Conservation (phyloP, 371 early-diverging fungal genomes). For the Modicella reniformis region DNA sequence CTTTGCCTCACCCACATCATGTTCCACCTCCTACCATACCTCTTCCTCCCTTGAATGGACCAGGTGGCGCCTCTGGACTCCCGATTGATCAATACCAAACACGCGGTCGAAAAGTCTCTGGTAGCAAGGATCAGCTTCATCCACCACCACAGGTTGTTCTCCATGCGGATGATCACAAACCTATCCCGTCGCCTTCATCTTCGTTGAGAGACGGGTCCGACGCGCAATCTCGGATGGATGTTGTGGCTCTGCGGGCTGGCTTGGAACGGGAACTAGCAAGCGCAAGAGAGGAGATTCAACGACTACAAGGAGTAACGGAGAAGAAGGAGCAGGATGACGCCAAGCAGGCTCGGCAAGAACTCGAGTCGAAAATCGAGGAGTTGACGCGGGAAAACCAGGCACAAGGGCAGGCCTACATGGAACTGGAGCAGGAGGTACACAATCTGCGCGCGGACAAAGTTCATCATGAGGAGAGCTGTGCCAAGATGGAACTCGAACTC, state of each 20-base stretch:
- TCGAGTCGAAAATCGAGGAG: conserved; percentile 14
- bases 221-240: no score
- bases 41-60: conserved; percentile 8
- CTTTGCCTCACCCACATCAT: conserved; percentile 27
- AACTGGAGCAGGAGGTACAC: conserved; percentile 11
- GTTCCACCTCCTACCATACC: not conserved
- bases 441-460: conserved; percentile 8
- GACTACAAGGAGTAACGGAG: not conserved
- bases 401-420: not conserved
- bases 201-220: no score
- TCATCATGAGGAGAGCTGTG: conserved; percentile 2
- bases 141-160: conserved; percentile 8
- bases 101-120: no score
- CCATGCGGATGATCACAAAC: conserved; percentile 2
- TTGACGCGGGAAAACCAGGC: conserved; percentile 7
- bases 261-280: conserved; percentile 22
- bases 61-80: no score
- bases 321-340: conserved; percentile 12
- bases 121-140: not conserved
- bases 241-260: not conserved
- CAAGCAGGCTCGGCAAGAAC: conserved; percentile 13
- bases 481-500: conserved; percentile 17
- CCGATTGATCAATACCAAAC: conserved; percentile 13
- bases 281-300: conserved; percentile 11
- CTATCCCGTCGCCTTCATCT: conserved; percentile 23